These are phyloP conservation scores for barley (Hordeum vulgare) DNA, from an alignment of 176 grass and related monocot species.

Conservation along the genomic window DNA sequence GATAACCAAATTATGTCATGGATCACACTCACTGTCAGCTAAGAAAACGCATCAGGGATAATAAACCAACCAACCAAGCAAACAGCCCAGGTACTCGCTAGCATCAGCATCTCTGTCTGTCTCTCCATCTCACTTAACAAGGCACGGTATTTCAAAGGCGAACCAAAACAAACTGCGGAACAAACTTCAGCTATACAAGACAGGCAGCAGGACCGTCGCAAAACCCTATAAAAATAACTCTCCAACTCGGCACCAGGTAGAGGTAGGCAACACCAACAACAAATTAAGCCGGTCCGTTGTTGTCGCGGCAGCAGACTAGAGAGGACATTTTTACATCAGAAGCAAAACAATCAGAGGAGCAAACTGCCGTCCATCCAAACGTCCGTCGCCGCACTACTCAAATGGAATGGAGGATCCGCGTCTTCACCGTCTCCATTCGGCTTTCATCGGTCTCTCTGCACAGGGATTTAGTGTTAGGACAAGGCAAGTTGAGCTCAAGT, in stretches of 20 bases:
- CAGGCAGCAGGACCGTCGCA: slow-evolving; percentile 2
- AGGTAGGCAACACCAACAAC: slow-evolving; percentile 34
- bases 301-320: not conserved
- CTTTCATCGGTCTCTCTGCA: slow-evolving; percentile 62
- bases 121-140: slow-evolving; percentile 27
- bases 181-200: slow-evolving; percentile 70
- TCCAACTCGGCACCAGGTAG: slow-evolving; percentile 29
- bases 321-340: slow-evolving; percentile 53
- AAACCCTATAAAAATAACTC: slow-evolving; percentile 55
- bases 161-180: slow-evolving; percentile 24
- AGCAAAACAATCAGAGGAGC: slow-evolving; percentile 42
- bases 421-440: slow-evolving; percentile 81
- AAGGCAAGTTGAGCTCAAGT: not conserved
- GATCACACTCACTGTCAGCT: not conserved
- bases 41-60: not conserved
- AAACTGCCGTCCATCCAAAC: slow-evolving; percentile 23
- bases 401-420: not conserved
- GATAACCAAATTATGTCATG: not conserved
- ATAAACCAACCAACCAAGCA: not conserved
- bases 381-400: not conserved
- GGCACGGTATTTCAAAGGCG: not conserved
- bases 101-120: slow-evolving; percentile 34
- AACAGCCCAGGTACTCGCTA: slow-evolving; percentile 10
- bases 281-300: not conserved
- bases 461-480: not conserved